These are phyloP conservation scores for Sporothrix protearum DNA, from an alignment of 2,329 filamentous ascomycete genomes.

Conservation along the genomic window DNA sequence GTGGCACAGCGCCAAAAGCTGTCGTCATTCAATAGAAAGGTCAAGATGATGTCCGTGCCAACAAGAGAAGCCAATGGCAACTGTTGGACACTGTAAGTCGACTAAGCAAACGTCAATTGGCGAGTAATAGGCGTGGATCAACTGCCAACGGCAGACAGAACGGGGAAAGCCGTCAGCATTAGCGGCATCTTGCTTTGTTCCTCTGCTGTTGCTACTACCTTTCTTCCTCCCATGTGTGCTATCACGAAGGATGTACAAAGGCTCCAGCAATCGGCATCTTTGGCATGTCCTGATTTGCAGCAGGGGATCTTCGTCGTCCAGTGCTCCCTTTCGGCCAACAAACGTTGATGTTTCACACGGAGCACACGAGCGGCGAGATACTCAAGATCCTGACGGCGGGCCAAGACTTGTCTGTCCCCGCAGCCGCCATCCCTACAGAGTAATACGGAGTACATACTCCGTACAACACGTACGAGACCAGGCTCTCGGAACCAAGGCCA, in stretches of 20 bases:
- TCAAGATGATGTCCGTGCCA: background rate
- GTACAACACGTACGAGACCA: slow-evolving; percentile 16
- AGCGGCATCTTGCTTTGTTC: background rate
- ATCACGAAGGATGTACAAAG: background rate
- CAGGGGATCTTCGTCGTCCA: background rate
- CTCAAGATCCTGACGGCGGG: background rate
- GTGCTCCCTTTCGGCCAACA: background rate
- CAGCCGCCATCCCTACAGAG: background rate
- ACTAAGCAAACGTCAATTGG: background rate
- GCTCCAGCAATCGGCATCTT: background rate
- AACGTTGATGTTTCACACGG: background rate
- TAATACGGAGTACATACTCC: no score
- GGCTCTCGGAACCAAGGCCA: slow-evolving; percentile 7
- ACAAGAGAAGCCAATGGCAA: background rate
- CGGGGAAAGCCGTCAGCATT: background rate
- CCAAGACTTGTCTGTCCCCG: background rate
- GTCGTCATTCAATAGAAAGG: background rate
- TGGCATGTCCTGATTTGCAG: background rate
- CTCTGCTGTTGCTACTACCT: background rate
- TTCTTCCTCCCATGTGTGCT: background rate
- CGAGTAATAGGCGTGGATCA: background rate
- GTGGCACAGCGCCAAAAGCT: background rate
- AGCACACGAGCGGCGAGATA: background rate
- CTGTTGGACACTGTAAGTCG: background rate
- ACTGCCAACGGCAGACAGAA: background rate